Evolutionary conservation across 1,139 yeast species (phyloP).

Genomic region (Debaryomyces psychrophilus): DNA sequence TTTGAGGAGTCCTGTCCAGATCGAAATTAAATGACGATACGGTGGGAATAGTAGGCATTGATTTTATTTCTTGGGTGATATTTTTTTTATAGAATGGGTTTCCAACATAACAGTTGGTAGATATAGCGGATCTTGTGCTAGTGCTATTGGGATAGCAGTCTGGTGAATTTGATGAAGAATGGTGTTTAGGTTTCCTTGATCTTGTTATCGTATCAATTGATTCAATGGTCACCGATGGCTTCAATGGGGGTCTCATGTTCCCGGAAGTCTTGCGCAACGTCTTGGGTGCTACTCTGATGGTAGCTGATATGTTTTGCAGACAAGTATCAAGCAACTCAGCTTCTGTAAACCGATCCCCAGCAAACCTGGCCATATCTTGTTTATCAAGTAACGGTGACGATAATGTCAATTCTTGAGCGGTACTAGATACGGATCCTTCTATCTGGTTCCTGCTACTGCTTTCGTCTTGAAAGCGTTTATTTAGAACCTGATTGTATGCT

Average conservation of each 20-base stretch:
- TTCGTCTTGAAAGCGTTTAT: not conserved
- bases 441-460: not conserved
- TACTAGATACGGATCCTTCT: slow-evolving; percentile 10
- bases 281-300: not conserved
- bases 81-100: slow-evolving; percentile 6
- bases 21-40: slow-evolving; percentile 1
- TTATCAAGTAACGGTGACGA: slow-evolving; percentile 25
- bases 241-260: slow-evolving; percentile 19
- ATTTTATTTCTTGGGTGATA: not conserved
- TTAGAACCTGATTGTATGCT: slow-evolving; percentile 22
- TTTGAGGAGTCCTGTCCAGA: not conserved
- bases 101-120: slow-evolving; percentile 7
- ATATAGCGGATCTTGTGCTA: slow-evolving; percentile 2
- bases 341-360: not conserved
- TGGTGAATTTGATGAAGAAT: slow-evolving; percentile 8
- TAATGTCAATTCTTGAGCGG: slow-evolving; percentile 16
- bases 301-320: not conserved
- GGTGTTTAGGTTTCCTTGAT: slow-evolving; percentile 13
- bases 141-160: not conserved
- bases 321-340: not conserved
- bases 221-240: slow-evolving; percentile 31
- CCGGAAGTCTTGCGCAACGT: slow-evolving; percentile 10
- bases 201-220: slow-evolving; percentile 24
- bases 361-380: slow-evolving; percentile 14
- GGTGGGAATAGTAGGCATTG: slow-evolving; percentile 7